These are phyloP conservation scores for Drechslera avenae DNA, from an alignment of 2,329 filamentous ascomycete species.

Conservation along the genomic window DNA sequence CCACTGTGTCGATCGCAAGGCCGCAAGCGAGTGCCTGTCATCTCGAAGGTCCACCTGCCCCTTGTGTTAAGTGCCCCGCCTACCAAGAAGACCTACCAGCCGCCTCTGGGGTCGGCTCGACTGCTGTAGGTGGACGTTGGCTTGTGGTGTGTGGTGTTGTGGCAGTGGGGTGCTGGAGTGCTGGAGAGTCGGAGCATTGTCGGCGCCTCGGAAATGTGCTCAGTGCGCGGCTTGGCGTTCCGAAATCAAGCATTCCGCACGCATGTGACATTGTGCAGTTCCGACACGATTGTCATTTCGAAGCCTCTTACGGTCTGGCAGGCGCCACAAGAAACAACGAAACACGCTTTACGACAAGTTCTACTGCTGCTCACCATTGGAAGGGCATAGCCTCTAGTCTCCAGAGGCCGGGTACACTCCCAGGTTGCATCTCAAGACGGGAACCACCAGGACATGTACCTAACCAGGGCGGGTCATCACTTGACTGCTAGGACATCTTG, in stretches of 20 bases:
- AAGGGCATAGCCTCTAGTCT: neutral
- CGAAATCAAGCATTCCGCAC: neutral
- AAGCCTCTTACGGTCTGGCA: too few relatives aligned
- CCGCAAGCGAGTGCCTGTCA: neutral
- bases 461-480: neutral
- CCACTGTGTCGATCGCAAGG: slow-evolving; percentile 13
- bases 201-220: slow-evolving; percentile 2
- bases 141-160: slow-evolving; percentile 3
- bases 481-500: neutral
- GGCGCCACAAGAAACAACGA: too few relatives aligned
- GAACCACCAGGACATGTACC: neutral
- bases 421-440: neutral
- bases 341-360: too few relatives aligned
- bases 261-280: neutral
- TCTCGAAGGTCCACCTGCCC: slow-evolving; percentile 14
- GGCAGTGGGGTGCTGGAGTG: neutral
- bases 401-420: neutral
- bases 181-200: neutral
- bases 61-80: slow-evolving; percentile 14
- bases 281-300: neutral
- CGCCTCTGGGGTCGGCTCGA: neutral
- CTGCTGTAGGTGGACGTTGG: slow-evolving; percentile 1
- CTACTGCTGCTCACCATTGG: too few relatives aligned
- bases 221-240: neutral
- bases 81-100: neutral